Evolutionary conservation across 805 yeast genomes (phyloP).

Genomic region (Candida coquimbonensis): DNA sequence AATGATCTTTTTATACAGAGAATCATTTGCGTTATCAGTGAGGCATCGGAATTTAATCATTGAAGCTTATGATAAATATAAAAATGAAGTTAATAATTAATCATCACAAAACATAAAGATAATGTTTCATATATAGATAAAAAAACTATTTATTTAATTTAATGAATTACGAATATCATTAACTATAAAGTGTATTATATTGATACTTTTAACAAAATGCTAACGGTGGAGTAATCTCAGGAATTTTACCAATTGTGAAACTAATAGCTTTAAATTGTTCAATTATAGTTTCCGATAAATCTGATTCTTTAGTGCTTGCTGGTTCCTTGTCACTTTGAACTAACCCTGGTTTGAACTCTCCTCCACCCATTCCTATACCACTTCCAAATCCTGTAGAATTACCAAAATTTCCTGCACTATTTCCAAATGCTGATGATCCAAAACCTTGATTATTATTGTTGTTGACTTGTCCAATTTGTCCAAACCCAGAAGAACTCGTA

Average conservation of each 20-base stretch:
- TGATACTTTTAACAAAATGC: slow-evolving; percentile 27
- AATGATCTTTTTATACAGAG: slow-evolving; percentile 49
- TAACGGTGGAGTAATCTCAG: slow-evolving; percentile 67
- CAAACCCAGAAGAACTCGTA: no score
- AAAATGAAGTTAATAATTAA: slow-evolving; percentile 5
- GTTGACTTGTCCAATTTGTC: no score
- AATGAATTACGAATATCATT: neutral
- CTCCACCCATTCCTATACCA: neutral
- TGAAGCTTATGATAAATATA: slow-evolving; percentile 23
- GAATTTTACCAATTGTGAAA: slow-evolving; percentile 58
- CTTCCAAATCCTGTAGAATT: slow-evolving; percentile 1
- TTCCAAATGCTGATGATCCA: slow-evolving; percentile 9
- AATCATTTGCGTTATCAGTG: slow-evolving; percentile 47
- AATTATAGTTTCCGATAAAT: slow-evolving; percentile 36
- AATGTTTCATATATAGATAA: neutral
- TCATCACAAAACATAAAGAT: neutral
- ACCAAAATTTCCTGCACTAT: slow-evolving; percentile 10
- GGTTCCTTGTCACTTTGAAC: slow-evolving; percentile 29
- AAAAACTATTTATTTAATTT: neutral
- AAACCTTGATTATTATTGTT: neutral
- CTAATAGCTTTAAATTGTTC: slow-evolving; percentile 39
- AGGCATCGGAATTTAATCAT: slow-evolving; percentile 33
- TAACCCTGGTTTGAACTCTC: slow-evolving; percentile 17
- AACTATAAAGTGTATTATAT: neutral
- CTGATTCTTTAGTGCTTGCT: slow-evolving; percentile 26